Evolutionary conservation across 345 rosid genomes (phyloP), one percentile per base, ranked within the genome.

Genomic region (Cardamine chenopodiifolia): DNA sequence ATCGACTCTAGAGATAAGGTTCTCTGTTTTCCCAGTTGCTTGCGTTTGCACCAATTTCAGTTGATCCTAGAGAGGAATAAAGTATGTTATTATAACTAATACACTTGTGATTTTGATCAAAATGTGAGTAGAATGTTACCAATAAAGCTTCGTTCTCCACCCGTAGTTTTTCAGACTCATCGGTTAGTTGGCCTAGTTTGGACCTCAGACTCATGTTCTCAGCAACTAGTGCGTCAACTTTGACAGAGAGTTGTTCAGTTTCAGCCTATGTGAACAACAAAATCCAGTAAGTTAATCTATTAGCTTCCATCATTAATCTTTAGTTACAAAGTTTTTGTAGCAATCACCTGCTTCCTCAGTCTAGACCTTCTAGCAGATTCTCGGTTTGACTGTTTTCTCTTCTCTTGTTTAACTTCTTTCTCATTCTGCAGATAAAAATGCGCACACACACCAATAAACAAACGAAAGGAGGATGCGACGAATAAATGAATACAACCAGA

Each of bases 351-450:
- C 80, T 91, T 94, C 82, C 97, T 87, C 74, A 94, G 82, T 76
- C 98, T 88, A 17, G 98, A 94, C 76, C 98, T 86, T 76, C 97
- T 83, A 42, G 97, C 98, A 55, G 98, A 94, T 83, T 94, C 98
- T 73, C 97, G 80, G 78, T 94, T 94, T 1, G 98, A 94, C 75
- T 91, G 98, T 78, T 94, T 94, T 81, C 98, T 88, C 85, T 84
- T 94, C 86, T 94, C 98, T 64, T 93, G 86, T 78, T 94, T 94
- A 54, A 86, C 68, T 66, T 91, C 97, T 58, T 88, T 84, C 8
- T 94, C 98, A 81, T 84, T 91, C 98, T 90, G 68, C 73, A 53
- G 18, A 66, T 57, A 28, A 52, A 28, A 35, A 70, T 49, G 48
- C 18, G 20, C 25, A 13, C 8, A 7, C 54, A 10, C 34, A 58